Conservation (phyloP, 805 yeast species). For the Schwanniomyces polymorphus region DNA sequence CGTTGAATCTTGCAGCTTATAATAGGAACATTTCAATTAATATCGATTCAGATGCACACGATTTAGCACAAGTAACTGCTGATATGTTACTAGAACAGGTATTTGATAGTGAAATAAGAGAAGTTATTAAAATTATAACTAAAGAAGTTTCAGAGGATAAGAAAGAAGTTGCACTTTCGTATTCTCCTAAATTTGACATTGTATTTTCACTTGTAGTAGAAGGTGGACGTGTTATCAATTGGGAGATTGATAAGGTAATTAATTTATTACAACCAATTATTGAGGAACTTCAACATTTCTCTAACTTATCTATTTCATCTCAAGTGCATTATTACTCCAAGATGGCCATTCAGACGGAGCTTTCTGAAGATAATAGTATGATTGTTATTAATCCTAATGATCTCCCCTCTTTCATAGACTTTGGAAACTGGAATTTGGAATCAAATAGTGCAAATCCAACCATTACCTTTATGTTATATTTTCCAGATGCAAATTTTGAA, state of each 20-base stretch:
- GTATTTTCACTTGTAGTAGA: conserved; percentile 75
- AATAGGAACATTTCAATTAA: conserved; percentile 26
- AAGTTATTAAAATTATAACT: conserved; percentile 19
- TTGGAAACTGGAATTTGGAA: conserved; percentile 77
- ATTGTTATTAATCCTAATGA: conserved; percentile 48
- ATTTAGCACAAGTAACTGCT: conserved; percentile 18
- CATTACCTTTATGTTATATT: conserved; percentile 67
- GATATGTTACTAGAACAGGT: conserved; percentile 36
- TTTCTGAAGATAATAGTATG: conserved; percentile 20
- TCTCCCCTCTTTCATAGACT: conserved; percentile 75
- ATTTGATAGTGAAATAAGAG: conserved; percentile 37
- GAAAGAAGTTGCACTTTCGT: conserved; percentile 47
- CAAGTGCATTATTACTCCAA: conserved; percentile 72
- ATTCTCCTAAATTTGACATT: conserved; percentile 69
- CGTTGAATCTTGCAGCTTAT: conserved; percentile 35
- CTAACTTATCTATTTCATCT: conserved; percentile 75
- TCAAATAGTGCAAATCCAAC: conserved; percentile 63
- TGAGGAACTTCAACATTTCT: conserved; percentile 48
- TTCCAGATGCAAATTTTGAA: conserved; percentile 49
- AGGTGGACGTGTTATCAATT: conserved; percentile 60
- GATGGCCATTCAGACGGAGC: conserved; percentile 25
- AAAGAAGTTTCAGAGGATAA: conserved; percentile 7
- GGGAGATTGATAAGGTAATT: conserved; percentile 69
- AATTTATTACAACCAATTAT: conserved; percentile 58
- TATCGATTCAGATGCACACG: conserved; percentile 30